A percentile compares a stretch with the other conserved stretches of the same genome.
Conservation (phyloP, 2,329 filamentous ascomycete species). For the Alternaria sp. region DNA sequence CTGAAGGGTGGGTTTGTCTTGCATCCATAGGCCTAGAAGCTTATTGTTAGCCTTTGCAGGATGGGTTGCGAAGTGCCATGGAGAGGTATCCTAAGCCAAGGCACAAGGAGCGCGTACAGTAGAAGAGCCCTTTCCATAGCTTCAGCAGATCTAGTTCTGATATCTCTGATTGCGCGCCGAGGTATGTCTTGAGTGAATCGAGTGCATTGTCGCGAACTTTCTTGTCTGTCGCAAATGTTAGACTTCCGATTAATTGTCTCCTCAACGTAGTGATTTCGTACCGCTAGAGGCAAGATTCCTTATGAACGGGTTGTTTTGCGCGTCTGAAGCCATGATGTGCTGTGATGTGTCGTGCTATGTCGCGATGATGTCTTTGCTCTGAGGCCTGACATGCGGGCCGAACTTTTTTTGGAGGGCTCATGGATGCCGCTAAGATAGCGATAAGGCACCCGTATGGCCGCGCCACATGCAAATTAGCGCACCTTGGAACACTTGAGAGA, state of each 20-base stretch:
- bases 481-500: background rate
- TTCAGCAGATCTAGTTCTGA: conserved; percentile 77
- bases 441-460: conserved; percentile 19
- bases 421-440: conserved; percentile 15
- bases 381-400: conserved; percentile 7
- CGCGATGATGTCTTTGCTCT: background rate
- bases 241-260: too few relatives aligned
- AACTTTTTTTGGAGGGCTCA: conserved; percentile 31
- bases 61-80: background rate
- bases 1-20: conserved; percentile 85
- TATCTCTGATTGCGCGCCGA: conserved; percentile 68
- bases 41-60: conserved; percentile 10
- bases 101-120: conserved; percentile 59
- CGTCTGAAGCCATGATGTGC: conserved; percentile 44
- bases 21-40: conserved; percentile 79
- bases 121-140: conserved; percentile 95
- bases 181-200: conserved; percentile 76
- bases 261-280: too few relatives aligned
- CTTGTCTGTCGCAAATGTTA: conserved; percentile 69
- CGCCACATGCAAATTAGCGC: background rate
- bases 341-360: background rate
- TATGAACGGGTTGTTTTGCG: conserved; percentile 71
- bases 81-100: background rate
- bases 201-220: conserved; percentile 79
- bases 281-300: conserved; percentile 85